A percentile compares a stretch with the other conserved stretches of the same genome.
These are phyloP conservation scores for Leccinum colubrinum DNA, from an alignment of 1,284 basidiomycete species.

Conservation along the genomic window DNA sequence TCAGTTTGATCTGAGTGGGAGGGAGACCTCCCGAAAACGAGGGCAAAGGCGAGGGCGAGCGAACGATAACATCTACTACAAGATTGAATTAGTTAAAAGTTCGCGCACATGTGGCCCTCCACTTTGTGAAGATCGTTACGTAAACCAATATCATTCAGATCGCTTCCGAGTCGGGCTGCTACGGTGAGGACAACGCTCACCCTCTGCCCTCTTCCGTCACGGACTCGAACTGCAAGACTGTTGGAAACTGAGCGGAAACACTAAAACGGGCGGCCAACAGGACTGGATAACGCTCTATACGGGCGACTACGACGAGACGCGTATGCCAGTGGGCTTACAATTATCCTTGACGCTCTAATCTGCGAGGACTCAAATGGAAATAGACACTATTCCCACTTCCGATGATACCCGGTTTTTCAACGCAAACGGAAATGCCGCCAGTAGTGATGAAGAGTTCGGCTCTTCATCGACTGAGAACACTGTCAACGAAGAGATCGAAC, in stretches of 20 bases:
- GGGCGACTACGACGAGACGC: background rate
- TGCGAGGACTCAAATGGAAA: background rate
- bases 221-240: background rate
- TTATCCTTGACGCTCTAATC: background rate
- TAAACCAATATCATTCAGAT: background rate
- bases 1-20: background rate
- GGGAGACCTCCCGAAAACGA: no score
- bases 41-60: no score
- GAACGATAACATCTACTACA: no score
- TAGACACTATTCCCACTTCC: slow-evolving; percentile 5
- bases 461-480: background rate
- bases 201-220: background rate
- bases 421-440: background rate
- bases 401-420: background rate
- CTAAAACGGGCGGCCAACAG: background rate
- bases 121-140: background rate
- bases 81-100: no score
- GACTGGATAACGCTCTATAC: background rate
- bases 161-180: background rate
- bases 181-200: background rate
- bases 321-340: background rate
- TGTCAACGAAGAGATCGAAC: slow-evolving; percentile 39
- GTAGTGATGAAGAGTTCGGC: background rate
- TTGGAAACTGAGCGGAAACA: background rate
- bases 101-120: no score